phyloP scores from a whole-genome alignment of 2,329 filamentous ascomycete genomes.

The Cladophialophora exuberans region DNA sequence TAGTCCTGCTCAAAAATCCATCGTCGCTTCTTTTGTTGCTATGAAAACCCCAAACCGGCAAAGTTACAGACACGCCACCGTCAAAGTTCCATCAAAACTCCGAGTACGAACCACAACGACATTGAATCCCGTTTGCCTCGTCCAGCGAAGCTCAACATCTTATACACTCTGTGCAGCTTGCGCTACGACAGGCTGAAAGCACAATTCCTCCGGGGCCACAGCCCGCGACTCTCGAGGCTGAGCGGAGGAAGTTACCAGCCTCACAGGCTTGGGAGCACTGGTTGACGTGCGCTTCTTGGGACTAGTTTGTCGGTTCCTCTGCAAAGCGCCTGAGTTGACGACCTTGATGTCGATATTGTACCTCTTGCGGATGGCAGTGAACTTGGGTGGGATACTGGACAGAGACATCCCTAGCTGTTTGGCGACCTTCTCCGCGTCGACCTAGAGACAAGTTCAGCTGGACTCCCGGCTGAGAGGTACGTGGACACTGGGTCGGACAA shows the following conservation, averaged over 20 bases:
- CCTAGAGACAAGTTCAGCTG: constrained; percentile 12
- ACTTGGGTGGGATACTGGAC: constrained; percentile 27
- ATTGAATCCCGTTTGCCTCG: neutral
- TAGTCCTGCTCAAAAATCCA: too few species aligned
- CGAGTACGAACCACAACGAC: too few species aligned
- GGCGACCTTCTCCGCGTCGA: constrained; percentile 26
- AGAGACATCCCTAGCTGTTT: constrained; percentile 27
- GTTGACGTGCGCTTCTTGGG: constrained; percentile 23
- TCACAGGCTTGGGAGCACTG: neutral
- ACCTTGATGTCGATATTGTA: constrained; percentile 31
- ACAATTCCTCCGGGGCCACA: neutral
- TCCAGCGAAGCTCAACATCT: neutral
- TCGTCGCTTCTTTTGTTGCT: too few species aligned
- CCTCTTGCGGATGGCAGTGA: constrained; percentile 24
- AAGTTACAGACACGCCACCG: too few species aligned
- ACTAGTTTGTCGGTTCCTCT: constrained; percentile 25
- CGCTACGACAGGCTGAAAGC: neutral
- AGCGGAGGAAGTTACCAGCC: neutral
- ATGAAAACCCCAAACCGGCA: too few species aligned
- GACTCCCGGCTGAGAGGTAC: constrained; percentile 2
- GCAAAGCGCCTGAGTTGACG: constrained; percentile 27
- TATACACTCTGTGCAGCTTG: neutral
- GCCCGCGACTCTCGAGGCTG: neutral
- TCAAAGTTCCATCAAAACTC: too few species aligned
- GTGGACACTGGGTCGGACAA: neutral